Percentiles rank a stretch among this genome's conserved stretches.
These are phyloP conservation scores for Fistulifera solaris DNA, from an alignment of 108 stramenopile genomes.

Conservation along the genomic window DNA sequence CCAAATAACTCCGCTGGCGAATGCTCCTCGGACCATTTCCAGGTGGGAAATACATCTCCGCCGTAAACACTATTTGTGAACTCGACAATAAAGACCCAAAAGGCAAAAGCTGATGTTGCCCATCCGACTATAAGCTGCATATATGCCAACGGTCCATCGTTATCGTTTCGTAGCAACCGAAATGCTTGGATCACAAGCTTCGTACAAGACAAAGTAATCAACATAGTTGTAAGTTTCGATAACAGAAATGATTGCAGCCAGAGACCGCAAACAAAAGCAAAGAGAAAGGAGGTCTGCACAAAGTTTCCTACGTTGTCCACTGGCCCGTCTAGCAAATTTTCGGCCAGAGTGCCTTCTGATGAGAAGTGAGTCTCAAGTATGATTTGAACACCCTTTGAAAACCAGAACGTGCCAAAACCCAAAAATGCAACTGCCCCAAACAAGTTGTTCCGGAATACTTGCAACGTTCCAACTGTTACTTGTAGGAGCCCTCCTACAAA, in stretches of 20 bases:
- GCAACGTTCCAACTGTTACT: slow-evolving; percentile 16
- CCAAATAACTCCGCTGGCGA: slow-evolving; percentile 29
- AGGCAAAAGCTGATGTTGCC: slow-evolving; percentile 16
- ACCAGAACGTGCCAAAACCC: slow-evolving; percentile 27
- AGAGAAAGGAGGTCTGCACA: slow-evolving; percentile 16
- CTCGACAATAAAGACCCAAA: slow-evolving; percentile 28
- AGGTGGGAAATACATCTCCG: slow-evolving; percentile 19
- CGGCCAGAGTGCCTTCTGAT: slow-evolving; percentile 3
- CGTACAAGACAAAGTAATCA: slow-evolving; percentile 15
- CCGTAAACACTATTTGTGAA: slow-evolving; percentile 34
- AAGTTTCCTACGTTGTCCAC: slow-evolving; percentile 15
- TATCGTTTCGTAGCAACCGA: slow-evolving; percentile 7
- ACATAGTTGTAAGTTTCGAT: slow-evolving; percentile 17
- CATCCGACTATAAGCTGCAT: slow-evolving; percentile 15
- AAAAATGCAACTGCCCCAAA: slow-evolving; percentile 32
- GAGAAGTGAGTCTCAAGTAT: slow-evolving; percentile 21
- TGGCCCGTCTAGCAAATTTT: slow-evolving; percentile 3
- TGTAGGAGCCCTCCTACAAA: slow-evolving; percentile 27
- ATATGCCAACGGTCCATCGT: slow-evolving; percentile 6
- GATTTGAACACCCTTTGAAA: slow-evolving; percentile 13
- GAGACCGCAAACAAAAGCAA: slow-evolving; percentile 19
- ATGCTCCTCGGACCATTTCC: slow-evolving; percentile 21
- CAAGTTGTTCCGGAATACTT: slow-evolving; percentile 31
- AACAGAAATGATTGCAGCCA: slow-evolving; percentile 18
- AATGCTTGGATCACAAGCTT: slow-evolving; percentile 7